Conservation (phyloP, 345 rosid species). For the Corchorus capsularis region DNA sequence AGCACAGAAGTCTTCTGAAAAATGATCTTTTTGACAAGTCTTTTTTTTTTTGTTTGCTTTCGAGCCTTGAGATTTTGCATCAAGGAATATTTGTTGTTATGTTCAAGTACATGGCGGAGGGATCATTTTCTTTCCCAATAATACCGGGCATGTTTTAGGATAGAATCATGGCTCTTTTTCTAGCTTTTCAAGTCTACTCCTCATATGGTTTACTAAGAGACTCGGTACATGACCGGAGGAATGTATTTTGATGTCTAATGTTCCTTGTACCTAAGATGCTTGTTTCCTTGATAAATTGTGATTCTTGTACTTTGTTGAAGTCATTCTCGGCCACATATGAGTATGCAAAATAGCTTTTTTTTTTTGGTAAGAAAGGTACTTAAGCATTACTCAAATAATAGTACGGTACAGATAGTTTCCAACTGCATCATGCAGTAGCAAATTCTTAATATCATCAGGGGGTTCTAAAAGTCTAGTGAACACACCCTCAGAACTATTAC, state of each 20-base stretch:
- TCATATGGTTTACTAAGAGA: conserved; percentile 21
- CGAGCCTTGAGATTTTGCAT: conserved; percentile 29
- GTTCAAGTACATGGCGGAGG: conserved; percentile 39
- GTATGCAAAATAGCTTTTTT: background rate
- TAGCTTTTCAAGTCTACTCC: conserved; percentile 2
- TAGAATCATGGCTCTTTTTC: conserved; percentile 27
- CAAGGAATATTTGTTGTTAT: conserved; percentile 35
- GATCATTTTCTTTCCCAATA: conserved; percentile 44
- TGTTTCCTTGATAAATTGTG: background rate
- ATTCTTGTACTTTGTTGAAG: background rate
- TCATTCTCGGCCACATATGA: background rate
- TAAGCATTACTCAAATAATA: no score
- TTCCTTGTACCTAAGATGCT: conserved; percentile 24
- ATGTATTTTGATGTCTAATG: conserved; percentile 26
- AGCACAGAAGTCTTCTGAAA: conserved; percentile 51
- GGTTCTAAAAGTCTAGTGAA: no score
- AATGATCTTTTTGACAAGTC: conserved; percentile 43
- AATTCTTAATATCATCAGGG: no score
- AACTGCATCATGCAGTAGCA: no score
- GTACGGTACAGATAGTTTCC: no score
- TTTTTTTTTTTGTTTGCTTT: conserved; percentile 23
- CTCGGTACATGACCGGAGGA: conserved; percentile 23
- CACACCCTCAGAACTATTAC: no score
- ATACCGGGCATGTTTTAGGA: conserved; percentile 36
- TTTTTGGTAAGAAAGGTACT: no score